A percentile compares a stretch with the other conserved stretches of the same genome.
Evolutionary conservation across 768 basidiomycete species (phyloP).

Genomic region (Rhizopogon rudus): DNA sequence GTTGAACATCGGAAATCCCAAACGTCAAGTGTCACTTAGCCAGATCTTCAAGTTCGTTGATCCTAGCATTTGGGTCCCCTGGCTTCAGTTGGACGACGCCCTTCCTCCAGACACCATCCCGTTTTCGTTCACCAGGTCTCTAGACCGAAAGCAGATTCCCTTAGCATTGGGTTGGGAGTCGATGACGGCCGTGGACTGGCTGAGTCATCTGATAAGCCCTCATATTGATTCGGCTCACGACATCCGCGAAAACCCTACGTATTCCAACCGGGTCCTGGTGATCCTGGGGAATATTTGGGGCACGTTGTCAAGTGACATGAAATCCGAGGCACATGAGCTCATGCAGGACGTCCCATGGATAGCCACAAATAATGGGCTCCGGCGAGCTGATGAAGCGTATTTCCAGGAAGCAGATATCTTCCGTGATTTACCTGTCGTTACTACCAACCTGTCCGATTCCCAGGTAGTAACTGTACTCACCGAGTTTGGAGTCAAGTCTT

Average conservation of each 20-base stretch:
- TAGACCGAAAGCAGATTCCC: constrained; percentile 45
- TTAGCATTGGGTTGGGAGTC: constrained; percentile 74
- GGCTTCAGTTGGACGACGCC: constrained; percentile 70
- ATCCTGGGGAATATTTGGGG: constrained; percentile 51
- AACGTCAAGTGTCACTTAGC: constrained; percentile 52
- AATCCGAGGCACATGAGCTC: constrained; percentile 40
- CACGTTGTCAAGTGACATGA: constrained; percentile 44
- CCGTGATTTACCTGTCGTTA: constrained; percentile 76
- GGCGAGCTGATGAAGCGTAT: constrained; percentile 64
- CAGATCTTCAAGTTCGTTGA: constrained; percentile 66
- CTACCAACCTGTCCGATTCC: constrained; percentile 40
- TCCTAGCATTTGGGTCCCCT: constrained; percentile 41
- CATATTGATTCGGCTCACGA: constrained; percentile 48
- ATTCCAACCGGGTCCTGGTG: constrained; percentile 70
- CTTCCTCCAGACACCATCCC: constrained; percentile 73
- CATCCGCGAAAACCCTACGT: constrained; percentile 52
- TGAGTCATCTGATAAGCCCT: constrained; percentile 51
- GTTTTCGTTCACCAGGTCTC: constrained; percentile 50
- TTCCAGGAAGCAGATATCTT: constrained; percentile 89
- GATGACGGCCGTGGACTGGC: constrained; percentile 67
- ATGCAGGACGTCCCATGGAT: constrained; percentile 55
- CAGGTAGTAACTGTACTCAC: constrained; percentile 57
- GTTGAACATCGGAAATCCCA: not conserved
- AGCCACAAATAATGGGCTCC: constrained; percentile 72
- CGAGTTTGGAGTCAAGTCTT: constrained; percentile 56